These are phyloP conservation scores for Yarrowia sp. DNA, from an alignment of 805 yeast species.

Conservation along the genomic window DNA sequence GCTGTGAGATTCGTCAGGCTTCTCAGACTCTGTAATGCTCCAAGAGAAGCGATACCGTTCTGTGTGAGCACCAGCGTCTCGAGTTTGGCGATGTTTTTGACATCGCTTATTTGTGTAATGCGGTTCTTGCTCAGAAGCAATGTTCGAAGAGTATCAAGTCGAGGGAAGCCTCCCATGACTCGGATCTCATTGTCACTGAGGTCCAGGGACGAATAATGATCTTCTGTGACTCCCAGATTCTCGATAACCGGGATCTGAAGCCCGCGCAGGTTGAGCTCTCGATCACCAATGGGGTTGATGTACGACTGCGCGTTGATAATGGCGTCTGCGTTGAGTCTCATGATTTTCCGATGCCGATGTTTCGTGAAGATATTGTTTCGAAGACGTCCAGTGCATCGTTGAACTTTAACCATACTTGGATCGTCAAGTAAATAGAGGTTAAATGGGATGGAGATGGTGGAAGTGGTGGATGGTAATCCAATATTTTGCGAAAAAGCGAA, in stretches of 20 bases:
- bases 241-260: conserved; percentile 55
- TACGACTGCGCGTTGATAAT: conserved; percentile 60
- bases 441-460: not conserved
- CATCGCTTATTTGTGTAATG: conserved; percentile 54
- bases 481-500: no score
- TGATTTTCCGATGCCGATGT: conserved; percentile 43
- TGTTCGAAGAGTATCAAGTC: conserved; percentile 55
- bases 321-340: conserved; percentile 64
- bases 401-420: not conserved
- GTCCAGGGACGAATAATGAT: conserved; percentile 66
- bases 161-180: conserved; percentile 60
- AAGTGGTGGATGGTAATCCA: not conserved
- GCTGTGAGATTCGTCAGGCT: conserved; percentile 55
- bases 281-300: conserved; percentile 55
- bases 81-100: conserved; percentile 56
- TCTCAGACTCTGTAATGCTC: conserved; percentile 53
- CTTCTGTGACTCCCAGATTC: conserved; percentile 53
- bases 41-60: conserved; percentile 58
- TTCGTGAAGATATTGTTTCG: conserved; percentile 16
- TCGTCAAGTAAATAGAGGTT: not conserved
- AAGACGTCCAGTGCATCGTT: conserved; percentile 16
- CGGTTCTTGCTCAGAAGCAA: conserved; percentile 70
- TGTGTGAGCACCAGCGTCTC: conserved; percentile 59
- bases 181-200: conserved; percentile 76
- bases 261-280: conserved; percentile 54